Percentiles rank a stretch among this genome's conserved stretches.
These are phyloP conservation scores for Ophiocordyceps camponoti-floridani DNA, from an alignment of 2,329 filamentous ascomycete species.

Conservation along the genomic window DNA sequence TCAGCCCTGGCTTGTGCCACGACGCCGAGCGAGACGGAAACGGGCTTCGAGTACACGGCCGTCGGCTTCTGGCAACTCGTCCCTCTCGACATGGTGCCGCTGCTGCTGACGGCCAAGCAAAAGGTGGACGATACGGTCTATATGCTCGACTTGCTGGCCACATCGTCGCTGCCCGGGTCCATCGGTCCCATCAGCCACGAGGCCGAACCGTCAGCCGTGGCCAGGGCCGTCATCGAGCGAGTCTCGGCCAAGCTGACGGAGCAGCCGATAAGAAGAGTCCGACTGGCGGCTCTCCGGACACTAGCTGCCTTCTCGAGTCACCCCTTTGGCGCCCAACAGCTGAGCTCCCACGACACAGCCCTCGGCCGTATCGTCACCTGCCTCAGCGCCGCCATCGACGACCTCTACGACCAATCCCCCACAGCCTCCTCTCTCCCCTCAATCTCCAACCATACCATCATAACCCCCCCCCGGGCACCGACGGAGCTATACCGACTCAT, in stretches of 20 bases:
- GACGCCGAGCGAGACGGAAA: constrained; percentile 12
- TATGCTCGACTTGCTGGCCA: constrained; percentile 48
- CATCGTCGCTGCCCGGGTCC: constrained; percentile 42
- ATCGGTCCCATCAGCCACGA: constrained; percentile 45
- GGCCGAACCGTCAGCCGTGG: constrained; percentile 23
- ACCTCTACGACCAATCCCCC: constrained; percentile 42
- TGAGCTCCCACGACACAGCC: constrained; percentile 50
- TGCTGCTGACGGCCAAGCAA: constrained; percentile 51
- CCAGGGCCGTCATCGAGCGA: constrained; percentile 36
- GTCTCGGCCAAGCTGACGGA: constrained; percentile 46
- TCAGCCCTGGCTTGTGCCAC: constrained; percentile 42
- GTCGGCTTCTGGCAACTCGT: constrained; percentile 49
- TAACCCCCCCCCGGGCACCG: too few species aligned
- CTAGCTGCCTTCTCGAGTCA: constrained; percentile 42
- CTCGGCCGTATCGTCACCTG: constrained; percentile 61
- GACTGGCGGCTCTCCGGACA: constrained; percentile 30
- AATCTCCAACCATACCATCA: too few species aligned
- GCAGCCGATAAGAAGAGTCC: constrained; percentile 16
- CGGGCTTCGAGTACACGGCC: constrained; percentile 11
- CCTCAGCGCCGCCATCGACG: constrained; percentile 46
- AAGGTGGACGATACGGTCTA: constrained; percentile 41
- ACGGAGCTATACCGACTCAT: too few species aligned
- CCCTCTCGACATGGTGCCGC: constrained; percentile 45
- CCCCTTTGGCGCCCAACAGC: constrained; percentile 30
- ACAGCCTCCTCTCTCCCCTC: not conserved